phyloP scores from a whole-genome alignment of 23 red algal genomes.

The Pyropia yezoensis region DNA sequence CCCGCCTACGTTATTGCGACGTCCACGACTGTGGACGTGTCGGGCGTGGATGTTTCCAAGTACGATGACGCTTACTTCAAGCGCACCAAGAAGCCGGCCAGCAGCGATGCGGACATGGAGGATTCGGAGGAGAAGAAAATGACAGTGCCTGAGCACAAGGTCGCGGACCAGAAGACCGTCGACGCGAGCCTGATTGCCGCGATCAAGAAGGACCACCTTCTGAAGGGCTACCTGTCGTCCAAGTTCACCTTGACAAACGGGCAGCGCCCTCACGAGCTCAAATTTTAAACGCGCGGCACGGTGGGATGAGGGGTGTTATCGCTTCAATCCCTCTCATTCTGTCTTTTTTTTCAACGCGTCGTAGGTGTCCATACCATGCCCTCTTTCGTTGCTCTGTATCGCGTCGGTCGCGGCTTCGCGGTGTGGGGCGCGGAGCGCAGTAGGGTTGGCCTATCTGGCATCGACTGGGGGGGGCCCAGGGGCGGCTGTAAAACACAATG shows the following conservation, averaged over 20 bases:
- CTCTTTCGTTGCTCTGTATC: too few species aligned
- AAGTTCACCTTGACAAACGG: conserved; percentile 78
- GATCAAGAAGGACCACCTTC: conserved; percentile 50
- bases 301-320: too few species aligned
- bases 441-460: too few species aligned
- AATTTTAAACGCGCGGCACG: conserved; percentile 45
- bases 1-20: conserved; percentile 90
- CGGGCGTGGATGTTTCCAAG: conserved; percentile 38
- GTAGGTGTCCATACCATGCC: too few species aligned
- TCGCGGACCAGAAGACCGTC: conserved; percentile 61
- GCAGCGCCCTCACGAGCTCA: conserved; percentile 82
- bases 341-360: too few species aligned
- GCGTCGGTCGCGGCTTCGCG: too few species aligned
- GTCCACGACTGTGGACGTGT: conserved; percentile 62
- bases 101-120: conserved; percentile 36
- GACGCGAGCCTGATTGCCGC: conserved; percentile 57
- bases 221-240: conserved; percentile 66
- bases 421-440: too few species aligned
- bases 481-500: too few species aligned
- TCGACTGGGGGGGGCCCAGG: too few species aligned
- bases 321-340: too few species aligned
- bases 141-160: conserved; percentile 43
- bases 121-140: conserved; percentile 16
- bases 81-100: conserved; percentile 35
- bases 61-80: conserved; percentile 93